Conservation (phyloP, 305 asterid species). For the Stenogyne calaminthoides region DNA sequence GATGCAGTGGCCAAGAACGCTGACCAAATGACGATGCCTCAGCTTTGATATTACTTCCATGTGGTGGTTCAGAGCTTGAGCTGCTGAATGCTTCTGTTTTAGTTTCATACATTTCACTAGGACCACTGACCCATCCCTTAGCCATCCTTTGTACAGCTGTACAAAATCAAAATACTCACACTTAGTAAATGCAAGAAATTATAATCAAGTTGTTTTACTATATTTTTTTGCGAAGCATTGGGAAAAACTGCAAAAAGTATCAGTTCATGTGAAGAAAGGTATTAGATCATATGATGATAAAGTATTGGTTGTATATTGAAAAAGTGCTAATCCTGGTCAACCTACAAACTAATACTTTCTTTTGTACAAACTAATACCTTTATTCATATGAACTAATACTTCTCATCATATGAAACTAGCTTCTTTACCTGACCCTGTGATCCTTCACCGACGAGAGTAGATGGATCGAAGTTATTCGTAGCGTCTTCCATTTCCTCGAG, state of each 20-base stretch:
- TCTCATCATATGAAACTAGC: background rate
- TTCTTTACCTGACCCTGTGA: constrained; percentile 73
- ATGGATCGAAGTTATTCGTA: constrained; percentile 73
- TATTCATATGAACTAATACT: background rate
- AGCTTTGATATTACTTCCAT: constrained; percentile 89
- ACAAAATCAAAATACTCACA: background rate
- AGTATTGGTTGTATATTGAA: background rate
- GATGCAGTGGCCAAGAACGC: constrained; percentile 95
- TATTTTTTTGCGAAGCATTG: no score
- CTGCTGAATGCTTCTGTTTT: constrained; percentile 79
- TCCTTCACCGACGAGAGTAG: constrained; percentile 77
- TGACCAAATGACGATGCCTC: constrained; percentile 87
- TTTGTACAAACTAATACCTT: no score
- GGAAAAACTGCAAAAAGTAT: no score
- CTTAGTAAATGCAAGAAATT: background rate
- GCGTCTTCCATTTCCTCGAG: constrained; percentile 95
- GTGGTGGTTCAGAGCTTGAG: constrained; percentile 86
- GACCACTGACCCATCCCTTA: constrained; percentile 80
- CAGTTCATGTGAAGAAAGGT: no score
- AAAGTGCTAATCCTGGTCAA: background rate
- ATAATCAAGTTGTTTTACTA: background rate
- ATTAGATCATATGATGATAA: background rate
- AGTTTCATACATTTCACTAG: constrained; percentile 82
- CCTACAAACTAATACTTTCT: background rate
- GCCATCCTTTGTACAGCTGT: constrained; percentile 83